phyloP scores from a whole-genome alignment of 2,329 filamentous ascomycete genomes.

The Aureobasidium uvarum region DNA sequence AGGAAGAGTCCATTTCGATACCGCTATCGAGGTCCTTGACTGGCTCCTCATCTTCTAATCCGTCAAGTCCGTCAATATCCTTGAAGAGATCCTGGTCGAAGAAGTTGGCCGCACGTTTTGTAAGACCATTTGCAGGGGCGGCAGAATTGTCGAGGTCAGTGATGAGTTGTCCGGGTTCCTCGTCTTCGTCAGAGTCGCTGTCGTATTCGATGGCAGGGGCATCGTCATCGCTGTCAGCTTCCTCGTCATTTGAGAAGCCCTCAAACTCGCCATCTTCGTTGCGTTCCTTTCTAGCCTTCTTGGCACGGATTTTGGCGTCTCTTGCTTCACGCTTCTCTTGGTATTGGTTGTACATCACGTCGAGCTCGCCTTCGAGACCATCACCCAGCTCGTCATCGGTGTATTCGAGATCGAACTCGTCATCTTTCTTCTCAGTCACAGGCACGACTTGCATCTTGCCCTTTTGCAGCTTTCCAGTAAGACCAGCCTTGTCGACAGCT shows the following conservation, averaged over 20 bases:
- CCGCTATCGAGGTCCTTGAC: slow-evolving; percentile 48
- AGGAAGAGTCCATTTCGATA: slow-evolving; percentile 39
- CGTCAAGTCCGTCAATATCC: slow-evolving; percentile 66
- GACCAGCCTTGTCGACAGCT: slow-evolving; percentile 71
- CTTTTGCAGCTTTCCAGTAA: slow-evolving; percentile 61
- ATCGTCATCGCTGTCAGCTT: slow-evolving; percentile 57
- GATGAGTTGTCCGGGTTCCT: slow-evolving; percentile 51
- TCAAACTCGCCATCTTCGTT: slow-evolving; percentile 89
- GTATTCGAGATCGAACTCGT: slow-evolving; percentile 52
- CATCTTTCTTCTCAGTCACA: slow-evolving; percentile 48
- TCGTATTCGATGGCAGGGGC: slow-evolving; percentile 59
- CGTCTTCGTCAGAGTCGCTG: slow-evolving; percentile 58
- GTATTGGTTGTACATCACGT: slow-evolving; percentile 83
- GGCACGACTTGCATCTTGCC: slow-evolving; percentile 74
- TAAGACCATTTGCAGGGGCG: slow-evolving; percentile 61
- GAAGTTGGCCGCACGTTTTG: slow-evolving; percentile 80
- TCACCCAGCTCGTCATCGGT: slow-evolving; percentile 74
- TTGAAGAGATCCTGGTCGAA: slow-evolving; percentile 96
- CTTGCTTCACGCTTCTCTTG: slow-evolving; percentile 72
- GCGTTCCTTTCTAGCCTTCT: slow-evolving; percentile 73
- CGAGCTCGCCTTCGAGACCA: slow-evolving; percentile 76
- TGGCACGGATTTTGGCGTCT: slow-evolving; percentile 87
- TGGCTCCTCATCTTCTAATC: slow-evolving; percentile 50
- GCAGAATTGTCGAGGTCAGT: slow-evolving; percentile 60
- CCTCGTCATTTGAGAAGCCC: slow-evolving; percentile 70